A percentile compares a stretch with the other conserved stretches of the same genome.
These are phyloP conservation scores for Avicennia marina DNA, from an alignment of 257 asterid species.

Conservation along the genomic window DNA sequence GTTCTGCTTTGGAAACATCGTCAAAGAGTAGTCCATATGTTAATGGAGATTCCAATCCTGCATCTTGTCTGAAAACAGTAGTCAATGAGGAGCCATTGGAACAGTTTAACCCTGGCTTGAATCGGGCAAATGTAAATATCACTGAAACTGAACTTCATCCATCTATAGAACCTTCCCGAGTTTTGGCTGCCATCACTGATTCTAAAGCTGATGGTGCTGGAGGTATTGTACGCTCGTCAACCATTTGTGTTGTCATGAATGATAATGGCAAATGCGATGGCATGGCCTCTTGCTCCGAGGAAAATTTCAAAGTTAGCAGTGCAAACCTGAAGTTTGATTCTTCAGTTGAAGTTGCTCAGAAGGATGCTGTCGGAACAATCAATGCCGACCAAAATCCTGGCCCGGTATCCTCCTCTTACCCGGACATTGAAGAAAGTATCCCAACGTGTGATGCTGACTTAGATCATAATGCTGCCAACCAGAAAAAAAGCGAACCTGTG, in stretches of 20 bases:
- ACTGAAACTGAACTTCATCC: not conserved
- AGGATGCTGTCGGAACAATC: too few relatives aligned
- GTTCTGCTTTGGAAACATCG: constrained; percentile 10
- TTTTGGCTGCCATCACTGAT: not conserved
- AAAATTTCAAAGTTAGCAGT: not conserved
- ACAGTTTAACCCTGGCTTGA: not conserved
- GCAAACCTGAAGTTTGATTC: too few relatives aligned
- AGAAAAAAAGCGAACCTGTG: not conserved
- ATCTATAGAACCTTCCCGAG: not conserved
- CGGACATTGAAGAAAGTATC: too few relatives aligned
- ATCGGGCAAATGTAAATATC: not conserved
- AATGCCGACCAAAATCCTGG: not conserved
- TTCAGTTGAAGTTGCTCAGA: too few relatives aligned
- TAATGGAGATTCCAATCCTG: constrained; percentile 3
- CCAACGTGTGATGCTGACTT: too few relatives aligned
- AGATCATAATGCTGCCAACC: too few relatives aligned
- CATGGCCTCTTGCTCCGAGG: not conserved
- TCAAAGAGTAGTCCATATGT: constrained; percentile 5
- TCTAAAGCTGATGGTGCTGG: not conserved
- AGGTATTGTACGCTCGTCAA: not conserved
- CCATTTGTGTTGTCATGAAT: not conserved
- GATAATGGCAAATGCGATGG: not conserved
- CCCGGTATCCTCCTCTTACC: too few relatives aligned
- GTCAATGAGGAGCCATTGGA: not conserved
- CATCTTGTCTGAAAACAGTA: not conserved